Base-by-base conservation (phyloP, 371 early-diverging fungal genomes). In the Modicella reniformis region DNA sequence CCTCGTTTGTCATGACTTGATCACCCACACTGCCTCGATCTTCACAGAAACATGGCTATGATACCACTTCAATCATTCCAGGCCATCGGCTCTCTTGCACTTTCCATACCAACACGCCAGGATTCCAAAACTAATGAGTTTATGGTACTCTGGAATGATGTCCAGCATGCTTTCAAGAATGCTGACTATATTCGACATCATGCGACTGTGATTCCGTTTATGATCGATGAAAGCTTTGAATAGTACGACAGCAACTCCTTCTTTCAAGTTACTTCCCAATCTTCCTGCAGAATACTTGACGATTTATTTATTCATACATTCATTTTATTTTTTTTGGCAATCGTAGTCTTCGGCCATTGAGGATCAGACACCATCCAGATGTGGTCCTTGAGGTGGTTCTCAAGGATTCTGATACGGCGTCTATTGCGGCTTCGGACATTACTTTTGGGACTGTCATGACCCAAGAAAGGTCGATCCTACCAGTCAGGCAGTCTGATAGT, bases 111-210 rank as follows among this genome's bases (percentile, higher is more conserved):
- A 25, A 40, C 47, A 23, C 44, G 59, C 28, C 10, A 21, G 25
- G 47, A 59, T 29, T 21, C 40, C 41, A 59, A 59, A 6, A 33
- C 47, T 59, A 30, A 26, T 9, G 12, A 26, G 29, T 44, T 44
- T 19, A 13, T 41, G 23, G 28, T 59, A 15, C 59, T 59, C 47
- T 59, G 59, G 59, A 41, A 21, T 12, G 59, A 59, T 28, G 28
- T 59, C 29, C 19, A 40, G 28, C 5, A 12, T 2, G n/a, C 47
- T 26, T 44, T 59, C 3, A 12, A 26, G n/a, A 21, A n/a, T 19
- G 21, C 33, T 2, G 1, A 25, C 5, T n/a, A 59, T 28, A n/a
- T 47, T 17, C 33, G 47, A 4, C 13, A 59, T 25, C 47, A n/a
- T 12, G 5, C 12, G 2, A 29, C 3, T 2, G 44, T 19, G 5